Evolutionary conservation across 2,329 filamentous ascomycete species (phyloP).

Genomic region (Aspergillus chevalieri): DNA sequence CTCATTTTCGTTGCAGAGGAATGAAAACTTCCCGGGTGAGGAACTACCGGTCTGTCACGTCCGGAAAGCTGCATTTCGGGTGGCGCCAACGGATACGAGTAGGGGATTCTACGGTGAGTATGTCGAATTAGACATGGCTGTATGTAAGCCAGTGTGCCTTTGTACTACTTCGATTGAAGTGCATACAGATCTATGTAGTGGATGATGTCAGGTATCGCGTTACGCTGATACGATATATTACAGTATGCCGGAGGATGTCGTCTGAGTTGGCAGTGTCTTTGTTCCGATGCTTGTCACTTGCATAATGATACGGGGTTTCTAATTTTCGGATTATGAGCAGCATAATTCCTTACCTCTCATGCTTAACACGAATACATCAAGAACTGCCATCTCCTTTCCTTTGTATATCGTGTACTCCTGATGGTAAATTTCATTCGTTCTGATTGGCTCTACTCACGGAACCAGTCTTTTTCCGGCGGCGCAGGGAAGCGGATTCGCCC

Average conservation of each 20-base stretch:
- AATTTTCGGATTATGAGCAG: no score
- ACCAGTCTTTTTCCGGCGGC: conserved; percentile 11
- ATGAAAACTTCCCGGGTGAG: no score
- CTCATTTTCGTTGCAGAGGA: no score
- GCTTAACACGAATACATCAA: not conserved
- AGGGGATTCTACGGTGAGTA: not conserved
- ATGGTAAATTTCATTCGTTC: not conserved
- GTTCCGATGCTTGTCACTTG: no score
- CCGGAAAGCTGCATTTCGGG: no score
- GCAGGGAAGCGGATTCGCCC: conserved; percentile 3
- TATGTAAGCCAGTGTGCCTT: no score
- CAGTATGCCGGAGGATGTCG: not conserved
- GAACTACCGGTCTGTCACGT: no score
- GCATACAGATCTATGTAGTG: not conserved
- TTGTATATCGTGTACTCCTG: no score
- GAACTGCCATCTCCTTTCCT: not conserved
- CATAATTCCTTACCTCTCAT: no score
- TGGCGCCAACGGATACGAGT: no score
- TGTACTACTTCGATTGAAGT: not conserved
- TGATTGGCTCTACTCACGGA: conserved; percentile 10
- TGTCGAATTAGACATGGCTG: not conserved
- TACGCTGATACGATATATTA: not conserved
- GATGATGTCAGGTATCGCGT: conserved; percentile 1
- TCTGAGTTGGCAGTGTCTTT: not conserved
- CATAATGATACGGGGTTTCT: no score